Evolutionary conservation across 306 rosid species (phyloP), one percentile per base, ranked within the genome.

Genomic region (Cajanus cajan): DNA sequence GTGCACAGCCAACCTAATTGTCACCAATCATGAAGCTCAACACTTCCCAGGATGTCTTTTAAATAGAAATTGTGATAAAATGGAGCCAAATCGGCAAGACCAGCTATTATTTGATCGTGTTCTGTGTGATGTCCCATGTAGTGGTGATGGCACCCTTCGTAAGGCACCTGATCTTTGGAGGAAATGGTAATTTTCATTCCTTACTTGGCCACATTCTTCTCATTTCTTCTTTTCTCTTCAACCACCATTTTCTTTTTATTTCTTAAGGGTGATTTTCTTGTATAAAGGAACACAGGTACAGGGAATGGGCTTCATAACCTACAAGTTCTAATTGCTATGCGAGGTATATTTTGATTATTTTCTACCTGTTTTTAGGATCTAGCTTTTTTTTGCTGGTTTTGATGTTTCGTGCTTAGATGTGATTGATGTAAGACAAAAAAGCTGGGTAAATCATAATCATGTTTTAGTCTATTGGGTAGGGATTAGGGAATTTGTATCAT

Each of bases 121-220:
- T 63, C 88, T 94, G 71, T 94, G 98, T 75, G 98, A 94, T 78
- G 98, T 94, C 71, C 98, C 98, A 8, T 94, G 98, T 76, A 94
- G 98, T 33, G 98, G 98, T 50, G 98, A 94, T 78, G 98, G 98
- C 52, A 94, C 98, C 50, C 97, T 94, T 72, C 97, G 97, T 71
- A 94, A 94, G 90, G 98, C 97, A 83, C 98, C 98, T 39, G 94
- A 94, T 85, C 89, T 94, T 64, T 94, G 97, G 97, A 92, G 97
- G 89, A 94, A 86, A 87, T 94, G 98, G 98, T 94, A 85, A 2
- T 47, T 59, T 78, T 68, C 36, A 18, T 74, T 69, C 63, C 74
- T 73, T 80, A 22, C 69, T 28, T 52, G n/a, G 6, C 7, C 11
- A 10, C 10, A 61, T 68, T 72, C 52, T 34, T 74, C 65, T 18